Evolutionary conservation across 2,329 filamentous ascomycete genomes (phyloP).

Genomic region (Alternaria sp.): DNA sequence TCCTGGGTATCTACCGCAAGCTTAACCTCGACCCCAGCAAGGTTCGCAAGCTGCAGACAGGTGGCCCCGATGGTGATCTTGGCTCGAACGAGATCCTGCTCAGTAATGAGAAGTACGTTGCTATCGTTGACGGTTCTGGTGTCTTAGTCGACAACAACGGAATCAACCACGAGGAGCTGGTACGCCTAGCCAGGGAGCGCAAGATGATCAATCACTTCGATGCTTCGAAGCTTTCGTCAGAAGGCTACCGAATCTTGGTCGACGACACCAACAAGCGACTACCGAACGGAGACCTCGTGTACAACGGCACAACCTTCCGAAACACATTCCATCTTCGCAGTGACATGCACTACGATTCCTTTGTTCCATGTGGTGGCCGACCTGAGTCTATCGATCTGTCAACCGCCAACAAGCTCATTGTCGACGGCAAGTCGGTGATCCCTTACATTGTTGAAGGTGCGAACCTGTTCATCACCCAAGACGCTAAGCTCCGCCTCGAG

Average conservation of each 20-base stretch:
- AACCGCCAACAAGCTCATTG: constrained; percentile 85
- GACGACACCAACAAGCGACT: constrained; percentile 91
- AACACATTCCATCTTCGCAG: constrained; percentile 95
- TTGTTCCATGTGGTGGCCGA: constrained; percentile 94
- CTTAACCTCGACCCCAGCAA: constrained; percentile 83
- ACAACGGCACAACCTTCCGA: constrained; percentile 93
- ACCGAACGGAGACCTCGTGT: constrained; percentile 82
- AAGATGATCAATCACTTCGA: constrained; percentile 92
- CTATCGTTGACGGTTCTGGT: constrained; percentile 94
- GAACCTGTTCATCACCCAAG: constrained; percentile 98
- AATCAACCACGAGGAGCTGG: constrained; percentile 80
- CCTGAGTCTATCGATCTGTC: constrained; percentile 96
- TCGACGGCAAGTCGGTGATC: constrained; percentile 83
- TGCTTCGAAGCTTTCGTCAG: constrained; percentile 78
- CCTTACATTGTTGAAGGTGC: constrained; percentile 98
- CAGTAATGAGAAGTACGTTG: constrained; percentile 92
- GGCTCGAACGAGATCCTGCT: constrained; percentile 98
- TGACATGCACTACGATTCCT: constrained; percentile 76
- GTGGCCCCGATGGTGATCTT: constrained; percentile 93
- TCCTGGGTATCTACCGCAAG: constrained; percentile 97
- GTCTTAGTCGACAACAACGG: constrained; percentile 94
- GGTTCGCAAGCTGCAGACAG: constrained; percentile 95
- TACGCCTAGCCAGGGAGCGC: constrained; percentile 83
- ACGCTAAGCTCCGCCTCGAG: constrained; percentile 93
- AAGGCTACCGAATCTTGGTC: constrained; percentile 90